Percentiles rank a stretch among this genome's conserved stretches.
Evolutionary conservation across 768 basidiomycete genomes (phyloP).

Genomic region (Amanita inopinata): DNA sequence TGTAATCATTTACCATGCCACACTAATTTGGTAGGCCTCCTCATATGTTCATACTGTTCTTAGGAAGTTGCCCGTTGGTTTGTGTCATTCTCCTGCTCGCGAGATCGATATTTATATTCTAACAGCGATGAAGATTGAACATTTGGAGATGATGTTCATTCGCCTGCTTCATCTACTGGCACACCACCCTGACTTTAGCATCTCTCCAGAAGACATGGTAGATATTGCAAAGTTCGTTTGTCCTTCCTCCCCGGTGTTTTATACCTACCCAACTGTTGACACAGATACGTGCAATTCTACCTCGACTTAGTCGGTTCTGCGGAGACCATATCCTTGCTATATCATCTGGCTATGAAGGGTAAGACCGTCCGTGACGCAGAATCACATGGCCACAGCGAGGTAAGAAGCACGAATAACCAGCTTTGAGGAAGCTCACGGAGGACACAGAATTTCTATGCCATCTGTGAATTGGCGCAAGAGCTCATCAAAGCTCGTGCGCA

Average conservation of each 20-base stretch:
- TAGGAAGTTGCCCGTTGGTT: slow-evolving; percentile 37
- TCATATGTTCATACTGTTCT: slow-evolving; percentile 45
- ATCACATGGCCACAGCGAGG: slow-evolving; percentile 61
- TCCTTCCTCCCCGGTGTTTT: not conserved
- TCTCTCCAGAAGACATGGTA: slow-evolving; percentile 54
- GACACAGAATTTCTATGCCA: slow-evolving; percentile 71
- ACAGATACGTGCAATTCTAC: slow-evolving; percentile 85
- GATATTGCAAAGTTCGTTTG: slow-evolving; percentile 70
- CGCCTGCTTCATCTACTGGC: slow-evolving; percentile 82
- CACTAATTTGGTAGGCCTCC: slow-evolving; percentile 32
- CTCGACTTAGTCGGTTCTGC: slow-evolving; percentile 62
- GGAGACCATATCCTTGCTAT: slow-evolving; percentile 83
- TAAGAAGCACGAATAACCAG: slow-evolving; percentile 19
- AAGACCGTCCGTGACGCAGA: slow-evolving; percentile 84
- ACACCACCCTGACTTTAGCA: slow-evolving; percentile 89
- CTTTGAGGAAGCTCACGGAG: not conserved
- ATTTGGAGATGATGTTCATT: slow-evolving; percentile 76
- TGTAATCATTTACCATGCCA: slow-evolving; percentile 6
- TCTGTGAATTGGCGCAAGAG: slow-evolving; percentile 85
- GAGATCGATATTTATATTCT: not conserved
- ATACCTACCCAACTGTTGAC: slow-evolving; percentile 5
- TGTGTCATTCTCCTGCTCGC: not conserved
- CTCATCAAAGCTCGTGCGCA: slow-evolving; percentile 67
- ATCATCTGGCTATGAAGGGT: slow-evolving; percentile 67
- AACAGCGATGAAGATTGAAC: slow-evolving; percentile 46